These are phyloP conservation scores for Lagerstroemia speciosa DNA, from an alignment of 345 rosid genomes.

Conservation along the genomic window DNA sequence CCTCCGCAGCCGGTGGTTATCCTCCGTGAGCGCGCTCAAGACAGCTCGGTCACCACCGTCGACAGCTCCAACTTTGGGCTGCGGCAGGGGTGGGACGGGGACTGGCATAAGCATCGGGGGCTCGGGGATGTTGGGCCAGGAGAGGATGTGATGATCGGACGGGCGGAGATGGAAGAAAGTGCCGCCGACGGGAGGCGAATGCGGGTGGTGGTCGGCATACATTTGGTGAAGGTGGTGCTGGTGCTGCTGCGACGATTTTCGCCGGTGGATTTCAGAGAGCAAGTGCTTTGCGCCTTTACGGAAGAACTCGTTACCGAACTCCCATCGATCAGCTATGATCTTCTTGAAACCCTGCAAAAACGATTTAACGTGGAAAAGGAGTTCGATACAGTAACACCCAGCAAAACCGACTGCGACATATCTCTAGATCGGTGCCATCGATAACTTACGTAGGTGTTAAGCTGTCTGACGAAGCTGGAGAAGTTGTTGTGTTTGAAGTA, in stretches of 20 bases:
- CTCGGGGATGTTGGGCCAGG: background rate
- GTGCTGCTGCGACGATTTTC: conserved; percentile 33
- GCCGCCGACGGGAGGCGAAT: background rate
- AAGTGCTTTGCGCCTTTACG: conserved; percentile 49
- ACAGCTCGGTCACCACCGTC: conserved; percentile 3
- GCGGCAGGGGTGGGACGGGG: conserved; percentile 12
- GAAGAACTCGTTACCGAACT: conserved; percentile 53
- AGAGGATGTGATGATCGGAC: background rate
- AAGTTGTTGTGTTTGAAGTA: conserved; percentile 53
- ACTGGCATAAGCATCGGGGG: conserved; percentile 7
- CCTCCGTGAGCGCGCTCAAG: conserved; percentile 37
- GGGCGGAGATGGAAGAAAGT: background rate
- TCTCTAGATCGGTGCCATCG: background rate
- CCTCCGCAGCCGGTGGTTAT: conserved; percentile 37
- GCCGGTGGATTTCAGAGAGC: conserved; percentile 46
- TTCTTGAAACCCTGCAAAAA: conserved; percentile 50
- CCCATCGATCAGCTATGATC: conserved; percentile 57
- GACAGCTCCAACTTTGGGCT: background rate
- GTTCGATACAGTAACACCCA: no score
- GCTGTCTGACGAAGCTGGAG: conserved; percentile 48
- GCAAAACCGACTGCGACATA: background rate
- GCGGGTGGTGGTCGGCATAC: conserved; percentile 9
- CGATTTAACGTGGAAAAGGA: no score
- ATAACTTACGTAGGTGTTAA: conserved; percentile 37
- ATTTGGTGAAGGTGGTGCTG: conserved; percentile 12